phyloP scores from a whole-genome alignment of 495 filamentous ascomycete species.

The Cudoniella acicularis region DNA sequence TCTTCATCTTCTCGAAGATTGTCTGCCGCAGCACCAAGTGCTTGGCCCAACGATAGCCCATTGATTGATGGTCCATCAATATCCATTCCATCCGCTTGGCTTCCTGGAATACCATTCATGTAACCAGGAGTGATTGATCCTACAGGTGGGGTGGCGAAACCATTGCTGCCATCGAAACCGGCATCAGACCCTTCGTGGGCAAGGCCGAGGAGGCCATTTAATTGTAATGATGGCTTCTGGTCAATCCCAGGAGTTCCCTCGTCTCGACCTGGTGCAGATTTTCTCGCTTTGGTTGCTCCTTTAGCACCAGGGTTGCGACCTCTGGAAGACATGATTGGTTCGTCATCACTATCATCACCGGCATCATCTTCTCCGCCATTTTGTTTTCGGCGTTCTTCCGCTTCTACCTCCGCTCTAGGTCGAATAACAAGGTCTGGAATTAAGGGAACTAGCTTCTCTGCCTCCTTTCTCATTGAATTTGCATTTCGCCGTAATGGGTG shows the following conservation, averaged over 20 bases:
- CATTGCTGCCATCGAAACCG: conserved; percentile 65
- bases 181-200: conserved; percentile 47
- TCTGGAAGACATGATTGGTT: conserved; percentile 95
- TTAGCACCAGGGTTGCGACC: conserved; percentile 84
- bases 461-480: conserved; percentile 92
- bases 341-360: conserved; percentile 90
- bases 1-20: conserved; percentile 71
- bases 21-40: conserved; percentile 48
- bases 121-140: conserved; percentile 75
- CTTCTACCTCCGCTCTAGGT: conserved; percentile 91
- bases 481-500: conserved; percentile 92
- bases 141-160: conserved; percentile 77
- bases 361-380: conserved; percentile 74
- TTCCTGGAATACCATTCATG: conserved; percentile 62
- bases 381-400: conserved; percentile 84
- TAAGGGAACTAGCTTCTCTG: conserved; percentile 88
- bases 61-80: conserved; percentile 68
- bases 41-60: conserved; percentile 52
- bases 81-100: conserved; percentile 78
- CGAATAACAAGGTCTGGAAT: conserved; percentile 90
- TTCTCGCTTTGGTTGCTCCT: conserved; percentile 72
- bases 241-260: conserved; percentile 75
- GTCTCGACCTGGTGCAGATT: conserved; percentile 68
- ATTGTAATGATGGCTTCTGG: conserved; percentile 51
- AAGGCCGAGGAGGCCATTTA: conserved; percentile 47